A percentile compares a stretch with the other conserved stretches of the same genome.
phyloP scores from a whole-genome alignment of 495 filamentous ascomycete genomes.

The Aspergillus carlsbadensis region DNA sequence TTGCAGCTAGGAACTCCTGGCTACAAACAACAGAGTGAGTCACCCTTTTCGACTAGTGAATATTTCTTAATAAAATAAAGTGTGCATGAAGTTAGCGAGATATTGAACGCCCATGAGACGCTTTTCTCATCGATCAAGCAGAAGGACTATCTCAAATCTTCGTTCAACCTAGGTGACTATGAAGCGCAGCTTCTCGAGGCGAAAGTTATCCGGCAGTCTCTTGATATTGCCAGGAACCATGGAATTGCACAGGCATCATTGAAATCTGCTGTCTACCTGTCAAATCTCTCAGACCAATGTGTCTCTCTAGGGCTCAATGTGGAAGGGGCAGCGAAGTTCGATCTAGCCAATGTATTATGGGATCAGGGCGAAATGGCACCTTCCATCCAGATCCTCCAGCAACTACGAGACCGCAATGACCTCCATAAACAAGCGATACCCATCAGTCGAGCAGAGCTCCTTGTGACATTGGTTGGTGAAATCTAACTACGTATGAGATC shows the following conservation, averaged over 20 bases:
- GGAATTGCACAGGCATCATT: constrained; percentile 82
- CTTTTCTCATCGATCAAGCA: constrained; percentile 78
- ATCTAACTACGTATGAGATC: not conserved
- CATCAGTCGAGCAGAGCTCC: constrained; percentile 73
- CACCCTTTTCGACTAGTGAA: not conserved
- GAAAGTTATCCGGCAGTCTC: constrained; percentile 67
- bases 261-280: constrained; percentile 76
- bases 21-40: constrained; percentile 74
- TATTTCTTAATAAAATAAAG: constrained; percentile 39
- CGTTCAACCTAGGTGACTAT: constrained; percentile 52
- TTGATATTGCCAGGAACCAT: constrained; percentile 72
- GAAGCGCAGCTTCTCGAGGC: constrained; percentile 73
- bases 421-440: constrained; percentile 68
- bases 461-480: constrained; percentile 74
- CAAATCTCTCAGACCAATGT: constrained; percentile 66
- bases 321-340: constrained; percentile 69
- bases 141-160: constrained; percentile 58
- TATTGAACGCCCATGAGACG: constrained; percentile 78
- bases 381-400: constrained; percentile 84
- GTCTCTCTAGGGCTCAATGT: constrained; percentile 69
- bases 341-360: constrained; percentile 89
- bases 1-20: constrained; percentile 68
- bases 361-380: constrained; percentile 89
- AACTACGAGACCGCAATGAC: constrained; percentile 60
- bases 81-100: constrained; percentile 75